A percentile compares a stretch with the other conserved stretches of the same genome.
Evolutionary conservation across 192 early-diverging fungal species (phyloP).

Genomic region (Neocallimastix lanati): DNA sequence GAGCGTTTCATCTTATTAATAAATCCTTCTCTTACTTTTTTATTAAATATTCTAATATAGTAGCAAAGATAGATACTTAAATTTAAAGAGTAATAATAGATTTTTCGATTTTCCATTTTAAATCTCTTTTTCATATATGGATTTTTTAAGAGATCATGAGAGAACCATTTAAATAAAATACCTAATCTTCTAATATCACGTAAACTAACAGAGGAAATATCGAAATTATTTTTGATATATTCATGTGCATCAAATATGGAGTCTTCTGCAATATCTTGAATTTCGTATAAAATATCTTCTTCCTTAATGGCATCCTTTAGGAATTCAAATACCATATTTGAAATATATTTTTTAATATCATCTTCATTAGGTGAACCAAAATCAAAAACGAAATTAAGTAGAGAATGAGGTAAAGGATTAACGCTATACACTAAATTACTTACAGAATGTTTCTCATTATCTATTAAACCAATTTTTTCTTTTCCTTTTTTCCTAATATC

Average conservation of each 20-base stretch:
- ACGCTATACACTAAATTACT: background rate
- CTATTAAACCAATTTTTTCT: background rate
- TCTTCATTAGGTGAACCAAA: background rate
- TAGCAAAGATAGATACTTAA: background rate
- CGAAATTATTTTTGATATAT: background rate
- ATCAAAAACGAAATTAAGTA: background rate
- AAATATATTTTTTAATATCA: background rate
- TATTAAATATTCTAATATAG: background rate
- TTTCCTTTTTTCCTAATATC: background rate
- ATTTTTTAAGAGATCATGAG: background rate
- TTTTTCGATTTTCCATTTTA: background rate
- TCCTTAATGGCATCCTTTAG: background rate
- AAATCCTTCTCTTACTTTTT: background rate
- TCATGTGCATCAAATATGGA: background rate
- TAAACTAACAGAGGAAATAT: background rate
- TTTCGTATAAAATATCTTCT: background rate
- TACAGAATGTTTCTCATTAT: background rate
- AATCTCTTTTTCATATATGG: background rate
- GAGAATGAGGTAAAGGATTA: background rate
- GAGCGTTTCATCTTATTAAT: background rate
- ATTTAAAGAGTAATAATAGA: background rate
- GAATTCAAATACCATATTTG: background rate
- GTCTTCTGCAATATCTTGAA: background rate
- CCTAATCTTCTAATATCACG: background rate
- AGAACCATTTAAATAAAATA: background rate